These are phyloP conservation scores for Saccharomyces pastorianus DNA, from an alignment of 1,139 yeast genomes.

Conservation along the genomic window DNA sequence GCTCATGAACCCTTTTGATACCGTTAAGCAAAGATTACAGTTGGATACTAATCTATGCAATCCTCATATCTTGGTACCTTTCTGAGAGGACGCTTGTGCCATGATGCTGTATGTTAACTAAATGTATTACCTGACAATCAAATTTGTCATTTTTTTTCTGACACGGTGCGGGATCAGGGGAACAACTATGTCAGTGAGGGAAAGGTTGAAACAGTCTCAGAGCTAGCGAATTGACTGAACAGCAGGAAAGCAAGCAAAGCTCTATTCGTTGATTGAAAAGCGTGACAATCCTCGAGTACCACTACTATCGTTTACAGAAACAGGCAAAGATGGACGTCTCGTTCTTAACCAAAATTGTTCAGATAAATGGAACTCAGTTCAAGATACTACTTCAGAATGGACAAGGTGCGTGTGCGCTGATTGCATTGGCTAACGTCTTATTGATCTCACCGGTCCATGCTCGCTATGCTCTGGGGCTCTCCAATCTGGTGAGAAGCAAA, in stretches of 20 bases:
- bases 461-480: constrained; percentile 23
- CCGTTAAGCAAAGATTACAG: too few relatives aligned
- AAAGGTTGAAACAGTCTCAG: not conserved
- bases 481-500: constrained; percentile 23
- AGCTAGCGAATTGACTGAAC: too few relatives aligned
- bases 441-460: constrained; percentile 39
- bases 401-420: constrained; percentile 85
- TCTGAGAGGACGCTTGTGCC: not conserved
- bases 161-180: not conserved
- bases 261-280: not conserved
- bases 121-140: not conserved
- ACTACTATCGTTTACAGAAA: not conserved
- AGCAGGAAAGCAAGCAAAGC: not conserved
- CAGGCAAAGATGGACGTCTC: not conserved
- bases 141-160: not conserved
- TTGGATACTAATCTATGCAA: too few relatives aligned
- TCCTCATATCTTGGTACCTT: not conserved
- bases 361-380: constrained; percentile 31
- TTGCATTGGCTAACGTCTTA: constrained; percentile 71
- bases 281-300: not conserved
- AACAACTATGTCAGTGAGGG: not conserved
- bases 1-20: too few relatives aligned
- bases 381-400: constrained; percentile 68
- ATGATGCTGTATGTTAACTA: not conserved
- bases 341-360: constrained; percentile 29